Base-by-base conservation (phyloP, 768 basidiomycete species). In the Kwoniella bestiolae region DNA sequence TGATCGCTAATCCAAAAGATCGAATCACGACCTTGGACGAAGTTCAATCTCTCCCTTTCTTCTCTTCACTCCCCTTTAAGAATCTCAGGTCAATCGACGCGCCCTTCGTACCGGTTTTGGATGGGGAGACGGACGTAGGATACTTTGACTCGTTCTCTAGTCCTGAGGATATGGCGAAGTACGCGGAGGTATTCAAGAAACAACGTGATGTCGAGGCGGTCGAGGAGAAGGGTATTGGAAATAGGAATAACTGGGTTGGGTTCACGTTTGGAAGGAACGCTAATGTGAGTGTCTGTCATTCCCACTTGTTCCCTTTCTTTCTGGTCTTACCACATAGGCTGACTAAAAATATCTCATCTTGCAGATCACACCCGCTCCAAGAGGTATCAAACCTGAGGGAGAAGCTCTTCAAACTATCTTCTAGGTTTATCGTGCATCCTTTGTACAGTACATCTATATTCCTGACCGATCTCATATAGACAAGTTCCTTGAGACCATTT, bases 141-240 rank as follows among this genome's bases (percentile, higher is more conserved):
- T 73, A 73, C 65, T 73, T 72, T 62, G 72, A 70, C 60, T 66
- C 67, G 45, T 81, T 81, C 79, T 89, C 89, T 2, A 89, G 86
- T 3, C 83, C 86, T 3, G 91, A 94, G 64, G 95, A 98, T 77
- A 97, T 97, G 94, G 93, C 92, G 55, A 98, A 98, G 83, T 98
- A 98, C 77, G 92, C 94, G 11, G 95, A 99, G 80, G 96, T 99
- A 6, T 87, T 91, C 81, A 96, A 96, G 84, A 99, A 98, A 82
- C 94, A 97, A 82, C 84, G 83, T 75, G 94, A 97, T 78, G 94
- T 99, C 26, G 95, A 95, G 26, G 86, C 86, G 62, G 91, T 97
- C 18, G 88, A 86, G 80, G 95, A 98, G 83, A 91, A 91, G 80
- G 92, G 78, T 16, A 61, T 66, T 23, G 80, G 78, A 11, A 74